phyloP scores from a whole-genome alignment of 768 basidiomycete genomes.

The Termitomyces heimii region DNA sequence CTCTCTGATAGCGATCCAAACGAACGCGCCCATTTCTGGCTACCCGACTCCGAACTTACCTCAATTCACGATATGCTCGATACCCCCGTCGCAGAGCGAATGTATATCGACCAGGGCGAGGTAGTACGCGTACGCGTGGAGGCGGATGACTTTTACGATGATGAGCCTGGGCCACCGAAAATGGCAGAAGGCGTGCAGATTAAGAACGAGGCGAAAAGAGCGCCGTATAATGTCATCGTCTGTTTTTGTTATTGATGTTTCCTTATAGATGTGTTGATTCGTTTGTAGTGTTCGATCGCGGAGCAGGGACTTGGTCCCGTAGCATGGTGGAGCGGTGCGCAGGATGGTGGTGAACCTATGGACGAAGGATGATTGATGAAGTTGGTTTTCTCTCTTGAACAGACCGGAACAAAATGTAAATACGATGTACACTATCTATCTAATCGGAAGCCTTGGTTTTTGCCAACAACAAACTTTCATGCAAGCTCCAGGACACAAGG shows the following conservation, averaged over 20 bases:
- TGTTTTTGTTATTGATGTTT: slow-evolving; percentile 17
- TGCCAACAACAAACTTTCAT: background rate
- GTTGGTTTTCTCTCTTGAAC: background rate
- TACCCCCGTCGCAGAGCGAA: slow-evolving; percentile 55
- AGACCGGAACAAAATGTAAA: slow-evolving; percentile 1
- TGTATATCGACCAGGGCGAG: slow-evolving; percentile 80
- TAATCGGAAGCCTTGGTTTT: background rate
- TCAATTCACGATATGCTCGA: slow-evolving; percentile 63
- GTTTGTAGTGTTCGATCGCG: slow-evolving; percentile 67
- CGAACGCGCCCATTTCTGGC: slow-evolving; percentile 81
- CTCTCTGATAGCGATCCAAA: slow-evolving; percentile 59
- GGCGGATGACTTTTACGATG: slow-evolving; percentile 78
- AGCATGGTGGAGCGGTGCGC: slow-evolving; percentile 67
- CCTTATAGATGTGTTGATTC: background rate
- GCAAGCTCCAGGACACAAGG: background rate
- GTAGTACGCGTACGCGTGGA: slow-evolving; percentile 75
- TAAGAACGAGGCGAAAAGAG: slow-evolving; percentile 40
- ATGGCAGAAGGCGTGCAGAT: slow-evolving; percentile 63
- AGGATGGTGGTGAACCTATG: slow-evolving; percentile 37
- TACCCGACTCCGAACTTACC: slow-evolving; percentile 53
- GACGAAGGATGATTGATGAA: slow-evolving; percentile 28
- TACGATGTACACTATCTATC: background rate
- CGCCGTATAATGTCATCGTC: slow-evolving; percentile 71
- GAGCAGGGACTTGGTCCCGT: slow-evolving; percentile 79
- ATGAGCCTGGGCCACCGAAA: slow-evolving; percentile 81